phyloP scores from a whole-genome alignment of 2,329 filamentous ascomycete genomes.

The Paecilomyces sp. region DNA sequence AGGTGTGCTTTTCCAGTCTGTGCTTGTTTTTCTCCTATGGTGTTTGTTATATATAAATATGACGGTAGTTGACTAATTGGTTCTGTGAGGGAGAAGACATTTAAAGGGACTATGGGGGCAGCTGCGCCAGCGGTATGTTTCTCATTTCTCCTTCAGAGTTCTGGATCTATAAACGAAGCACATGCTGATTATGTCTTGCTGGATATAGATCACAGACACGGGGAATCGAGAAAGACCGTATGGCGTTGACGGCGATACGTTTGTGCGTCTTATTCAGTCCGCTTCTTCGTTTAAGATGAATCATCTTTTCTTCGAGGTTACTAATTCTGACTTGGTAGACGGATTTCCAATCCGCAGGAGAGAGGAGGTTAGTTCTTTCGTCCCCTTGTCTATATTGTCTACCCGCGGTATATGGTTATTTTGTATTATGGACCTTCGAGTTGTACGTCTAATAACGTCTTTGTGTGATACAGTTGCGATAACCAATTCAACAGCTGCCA shows the following conservation, averaged over 20 bases:
- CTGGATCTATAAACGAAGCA: background rate
- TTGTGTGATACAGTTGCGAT: slow-evolving; percentile 9
- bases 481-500: slow-evolving; percentile 16
- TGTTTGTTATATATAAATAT: background rate
- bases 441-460: background rate
- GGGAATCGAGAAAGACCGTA: slow-evolving; percentile 13
- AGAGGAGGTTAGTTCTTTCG: slow-evolving; percentile 10
- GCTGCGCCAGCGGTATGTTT: background rate
- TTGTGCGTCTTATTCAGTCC: slow-evolving; percentile 7
- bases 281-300: too few relatives aligned
- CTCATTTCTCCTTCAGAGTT: background rate
- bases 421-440: too few relatives aligned
- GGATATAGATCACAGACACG: slow-evolving; percentile 8
- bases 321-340: slow-evolving; percentile 6
- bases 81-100: background rate
- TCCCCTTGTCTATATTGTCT: too few relatives aligned
- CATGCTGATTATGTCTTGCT: background rate
- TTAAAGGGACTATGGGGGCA: background rate
- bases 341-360: slow-evolving; percentile 11
- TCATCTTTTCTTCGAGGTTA: too few relatives aligned
- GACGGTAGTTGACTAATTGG: background rate
- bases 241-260: slow-evolving; percentile 15
- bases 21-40: background rate
- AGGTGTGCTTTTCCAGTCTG: background rate
- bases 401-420: too few relatives aligned